These are phyloP conservation scores for Dothideomycetes sp. DNA, from an alignment of 2,329 filamentous ascomycete species.

Conservation along the genomic window DNA sequence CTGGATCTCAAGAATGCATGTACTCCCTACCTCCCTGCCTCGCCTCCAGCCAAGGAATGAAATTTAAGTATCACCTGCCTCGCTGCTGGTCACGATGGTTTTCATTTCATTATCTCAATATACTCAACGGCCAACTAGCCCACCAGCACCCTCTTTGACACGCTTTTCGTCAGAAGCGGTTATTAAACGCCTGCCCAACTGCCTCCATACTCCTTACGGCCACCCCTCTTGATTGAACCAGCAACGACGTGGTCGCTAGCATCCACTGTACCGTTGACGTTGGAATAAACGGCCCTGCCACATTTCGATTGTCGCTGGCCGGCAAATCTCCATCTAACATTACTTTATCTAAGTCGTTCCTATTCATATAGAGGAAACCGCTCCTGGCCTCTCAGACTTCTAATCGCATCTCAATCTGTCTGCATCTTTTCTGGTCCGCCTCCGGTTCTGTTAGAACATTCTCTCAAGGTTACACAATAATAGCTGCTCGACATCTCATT, in stretches of 20 bases:
- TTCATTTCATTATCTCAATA: constrained; percentile 9
- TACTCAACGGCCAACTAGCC: constrained; percentile 8
- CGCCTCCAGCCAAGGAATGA: constrained; percentile 4
- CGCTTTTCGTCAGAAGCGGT: constrained; percentile 9
- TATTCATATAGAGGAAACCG: constrained; percentile 16
- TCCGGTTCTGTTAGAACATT: too few species aligned
- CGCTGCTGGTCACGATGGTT: constrained; percentile 6
- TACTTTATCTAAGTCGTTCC: constrained; percentile 10
- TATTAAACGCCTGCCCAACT: constrained; percentile 7
- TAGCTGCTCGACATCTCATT: too few species aligned
- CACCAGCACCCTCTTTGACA: constrained; percentile 4
- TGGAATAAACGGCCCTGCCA: constrained; percentile 8
- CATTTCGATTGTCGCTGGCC: constrained; percentile 19
- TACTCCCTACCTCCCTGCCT: constrained; percentile 4
- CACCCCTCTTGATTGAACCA: constrained; percentile 9
- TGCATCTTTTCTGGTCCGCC: too few species aligned
- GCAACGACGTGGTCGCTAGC: constrained; percentile 6
- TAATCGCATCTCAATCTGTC: constrained; percentile 8
- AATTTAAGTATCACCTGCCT: constrained; percentile 8
- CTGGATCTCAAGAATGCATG: too few species aligned
- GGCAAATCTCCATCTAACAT: constrained; percentile 19
- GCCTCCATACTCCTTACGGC: constrained; percentile 6
- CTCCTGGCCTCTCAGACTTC: constrained; percentile 12
- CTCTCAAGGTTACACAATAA: too few species aligned
- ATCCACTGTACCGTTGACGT: constrained; percentile 7